phyloP scores from a whole-genome alignment of 2,329 filamentous ascomycete species.

The Monilinia fructigena region DNA sequence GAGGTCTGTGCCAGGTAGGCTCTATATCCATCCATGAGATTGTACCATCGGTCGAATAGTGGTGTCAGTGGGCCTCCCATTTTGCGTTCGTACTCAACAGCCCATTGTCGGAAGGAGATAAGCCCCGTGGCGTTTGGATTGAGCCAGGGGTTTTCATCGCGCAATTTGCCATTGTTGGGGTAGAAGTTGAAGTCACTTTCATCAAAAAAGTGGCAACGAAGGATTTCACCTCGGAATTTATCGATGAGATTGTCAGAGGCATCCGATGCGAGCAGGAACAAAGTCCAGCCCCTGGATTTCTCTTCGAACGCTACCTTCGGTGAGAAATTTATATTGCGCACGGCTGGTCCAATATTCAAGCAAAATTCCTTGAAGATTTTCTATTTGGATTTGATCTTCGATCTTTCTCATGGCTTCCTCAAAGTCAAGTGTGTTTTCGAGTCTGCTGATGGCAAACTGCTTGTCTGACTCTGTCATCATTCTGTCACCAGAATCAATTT shows the following conservation, averaged over 20 bases:
- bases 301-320: neutral
- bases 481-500: slow-evolving; percentile 10
- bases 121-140: neutral
- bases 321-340: neutral
- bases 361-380: neutral
- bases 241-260: neutral
- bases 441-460: neutral
- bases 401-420: neutral
- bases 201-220: neutral
- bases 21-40: neutral
- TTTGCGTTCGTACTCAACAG: neutral
- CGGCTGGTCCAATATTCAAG: neutral
- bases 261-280: rapidly evolving
- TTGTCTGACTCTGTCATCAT: neutral
- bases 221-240: neutral
- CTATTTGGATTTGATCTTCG: neutral
- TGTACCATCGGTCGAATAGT: neutral
- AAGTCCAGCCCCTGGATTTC: neutral
- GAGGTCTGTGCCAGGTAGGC: neutral
- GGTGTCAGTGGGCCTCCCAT: rapidly evolving
- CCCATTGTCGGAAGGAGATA: neutral
- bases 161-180: neutral
- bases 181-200: neutral
- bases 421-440: neutral
- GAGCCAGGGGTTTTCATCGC: too few species aligned